Percentiles rank a stretch among this genome's conserved stretches.
These are phyloP conservation scores for Gleditsia sinensis DNA, from an alignment of 306 rosid genomes.

Conservation along the genomic window DNA sequence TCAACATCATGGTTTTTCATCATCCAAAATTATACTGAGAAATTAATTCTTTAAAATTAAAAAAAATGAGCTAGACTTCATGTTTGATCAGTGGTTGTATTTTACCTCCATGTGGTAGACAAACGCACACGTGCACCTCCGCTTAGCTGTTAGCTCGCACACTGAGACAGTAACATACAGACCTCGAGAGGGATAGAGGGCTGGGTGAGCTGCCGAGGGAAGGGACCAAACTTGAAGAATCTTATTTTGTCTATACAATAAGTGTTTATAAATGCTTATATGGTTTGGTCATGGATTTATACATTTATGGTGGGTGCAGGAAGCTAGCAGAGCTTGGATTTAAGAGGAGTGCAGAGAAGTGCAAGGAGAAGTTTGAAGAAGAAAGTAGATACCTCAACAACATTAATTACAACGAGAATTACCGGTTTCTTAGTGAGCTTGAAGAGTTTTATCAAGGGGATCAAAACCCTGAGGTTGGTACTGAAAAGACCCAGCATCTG, in stretches of 20 bases:
- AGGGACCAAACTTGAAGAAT: slow-evolving; percentile 25
- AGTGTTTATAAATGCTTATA: slow-evolving; percentile 47
- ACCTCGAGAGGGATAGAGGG: slow-evolving; percentile 20
- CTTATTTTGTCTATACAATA: slow-evolving; percentile 20
- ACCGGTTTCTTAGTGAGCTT: slow-evolving; percentile 58
- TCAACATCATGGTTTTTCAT: not conserved
- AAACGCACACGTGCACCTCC: slow-evolving; percentile 51
- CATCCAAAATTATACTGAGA: not conserved
- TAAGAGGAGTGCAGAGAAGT: slow-evolving; percentile 79
- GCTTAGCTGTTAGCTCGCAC: slow-evolving; percentile 26
- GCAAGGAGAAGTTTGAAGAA: slow-evolving; percentile 91
- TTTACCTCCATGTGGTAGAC: slow-evolving; percentile 39
- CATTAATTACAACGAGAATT: slow-evolving; percentile 52
- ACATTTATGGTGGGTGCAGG: slow-evolving; percentile 62
- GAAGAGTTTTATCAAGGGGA: slow-evolving; percentile 57
- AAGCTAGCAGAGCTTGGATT: slow-evolving; percentile 81
- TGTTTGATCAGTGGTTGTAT: slow-evolving; percentile 14
- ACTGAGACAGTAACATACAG: slow-evolving; percentile 36
- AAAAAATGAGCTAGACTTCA: slow-evolving; percentile 17
- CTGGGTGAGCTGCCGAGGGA: slow-evolving; percentile 4
- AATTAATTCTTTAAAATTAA: not conserved
- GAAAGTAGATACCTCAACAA: slow-evolving; percentile 72
- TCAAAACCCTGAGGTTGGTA: slow-evolving; percentile 1
- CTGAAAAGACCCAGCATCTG: slow-evolving; percentile 25
- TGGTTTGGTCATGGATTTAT: slow-evolving; percentile 38